phyloP scores from a whole-genome alignment of 495 filamentous ascomycete genomes.

The Podospora appendiculata region DNA sequence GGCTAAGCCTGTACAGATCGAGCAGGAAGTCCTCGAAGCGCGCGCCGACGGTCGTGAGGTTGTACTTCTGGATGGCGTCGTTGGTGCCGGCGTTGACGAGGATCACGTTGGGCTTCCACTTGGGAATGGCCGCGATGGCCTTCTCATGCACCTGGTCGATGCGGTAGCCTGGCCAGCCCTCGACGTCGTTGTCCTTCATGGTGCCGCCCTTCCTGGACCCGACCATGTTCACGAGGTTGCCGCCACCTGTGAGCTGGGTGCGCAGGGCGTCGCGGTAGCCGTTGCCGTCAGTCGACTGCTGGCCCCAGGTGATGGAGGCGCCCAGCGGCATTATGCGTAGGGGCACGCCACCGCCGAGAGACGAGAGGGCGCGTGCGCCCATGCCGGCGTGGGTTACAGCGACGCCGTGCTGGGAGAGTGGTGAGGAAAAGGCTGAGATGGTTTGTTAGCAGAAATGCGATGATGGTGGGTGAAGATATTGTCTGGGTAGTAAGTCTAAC shows the following conservation, averaged over 20 bases:
- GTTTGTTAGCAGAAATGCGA: neutral
- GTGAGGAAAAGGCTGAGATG: constrained; percentile 16
- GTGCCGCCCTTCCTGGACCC: constrained; percentile 36
- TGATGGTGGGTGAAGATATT: neutral
- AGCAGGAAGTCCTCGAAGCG: constrained; percentile 30
- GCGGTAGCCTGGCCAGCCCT: constrained; percentile 41
- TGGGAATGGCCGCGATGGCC: constrained; percentile 15
- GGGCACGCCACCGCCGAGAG: constrained; percentile 15
- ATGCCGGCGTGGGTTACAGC: constrained; percentile 13
- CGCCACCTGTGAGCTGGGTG: constrained; percentile 13
- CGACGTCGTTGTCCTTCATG: constrained; percentile 46
- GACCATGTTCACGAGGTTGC: constrained; percentile 42
- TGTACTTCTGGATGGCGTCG: constrained; percentile 26
- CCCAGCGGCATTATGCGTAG: constrained; percentile 49
- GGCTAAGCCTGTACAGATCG: constrained; percentile 29
- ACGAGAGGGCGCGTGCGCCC: constrained; percentile 2
- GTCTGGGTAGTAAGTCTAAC: neutral
- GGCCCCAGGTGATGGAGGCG: constrained; percentile 48
- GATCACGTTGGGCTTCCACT: constrained; percentile 40
- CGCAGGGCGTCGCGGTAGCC: constrained; percentile 29
- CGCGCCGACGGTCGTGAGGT: constrained; percentile 20
- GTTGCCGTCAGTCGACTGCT: constrained; percentile 24
- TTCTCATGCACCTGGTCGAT: constrained; percentile 37
- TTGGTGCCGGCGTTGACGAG: constrained; percentile 44
- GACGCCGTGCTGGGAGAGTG: constrained; percentile 15